Evolutionary conservation across 257 asterid genomes (phyloP).

Genomic region (Eustoma russellianum): DNA sequence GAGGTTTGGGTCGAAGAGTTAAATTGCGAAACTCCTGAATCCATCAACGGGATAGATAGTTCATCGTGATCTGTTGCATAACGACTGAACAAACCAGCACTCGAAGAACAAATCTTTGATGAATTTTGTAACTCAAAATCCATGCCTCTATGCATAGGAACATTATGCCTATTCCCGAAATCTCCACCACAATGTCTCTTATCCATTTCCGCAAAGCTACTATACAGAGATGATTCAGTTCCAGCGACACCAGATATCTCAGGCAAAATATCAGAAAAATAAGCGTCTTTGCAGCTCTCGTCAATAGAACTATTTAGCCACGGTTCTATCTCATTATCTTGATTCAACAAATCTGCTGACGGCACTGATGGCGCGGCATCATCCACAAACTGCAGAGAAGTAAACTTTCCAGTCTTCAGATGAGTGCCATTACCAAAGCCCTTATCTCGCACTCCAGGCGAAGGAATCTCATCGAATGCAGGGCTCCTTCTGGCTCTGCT

Average conservation of each 20-base stretch:
- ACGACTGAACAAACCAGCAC: conserved; percentile 26
- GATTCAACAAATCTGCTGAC: conserved; percentile 38
- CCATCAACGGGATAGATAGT: conserved; percentile 23
- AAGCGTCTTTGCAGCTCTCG: conserved; percentile 40
- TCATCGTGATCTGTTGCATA: conserved; percentile 41
- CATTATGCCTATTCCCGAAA: conserved; percentile 22
- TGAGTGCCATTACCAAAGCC: conserved; percentile 13
- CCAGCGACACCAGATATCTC: conserved; percentile 56
- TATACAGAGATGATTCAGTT: conserved; percentile 33
- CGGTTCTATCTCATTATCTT: conserved; percentile 64
- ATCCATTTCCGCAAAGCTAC: conserved; percentile 29
- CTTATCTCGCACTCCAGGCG: conserved; percentile 29
- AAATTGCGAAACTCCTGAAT: too few species aligned
- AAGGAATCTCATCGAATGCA: conserved; percentile 12
- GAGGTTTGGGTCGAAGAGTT: conserved; percentile 23
- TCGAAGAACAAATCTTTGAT: conserved; percentile 32
- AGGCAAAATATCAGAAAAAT: conserved; percentile 46
- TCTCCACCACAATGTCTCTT: conserved; percentile 28
- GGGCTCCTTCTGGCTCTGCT: conserved; percentile 31
- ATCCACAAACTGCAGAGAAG: conserved; percentile 35
- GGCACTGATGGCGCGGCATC: conserved; percentile 49
- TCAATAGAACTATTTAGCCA: conserved; percentile 61
- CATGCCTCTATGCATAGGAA: conserved; percentile 11
- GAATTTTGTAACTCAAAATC: conserved; percentile 18
- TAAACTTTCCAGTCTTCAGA: conserved; percentile 42